Evolutionary conservation across 495 filamentous ascomycete species (phyloP), one percentile per base, ranked within the genome.

Genomic region (Amorphotheca resinae): DNA sequence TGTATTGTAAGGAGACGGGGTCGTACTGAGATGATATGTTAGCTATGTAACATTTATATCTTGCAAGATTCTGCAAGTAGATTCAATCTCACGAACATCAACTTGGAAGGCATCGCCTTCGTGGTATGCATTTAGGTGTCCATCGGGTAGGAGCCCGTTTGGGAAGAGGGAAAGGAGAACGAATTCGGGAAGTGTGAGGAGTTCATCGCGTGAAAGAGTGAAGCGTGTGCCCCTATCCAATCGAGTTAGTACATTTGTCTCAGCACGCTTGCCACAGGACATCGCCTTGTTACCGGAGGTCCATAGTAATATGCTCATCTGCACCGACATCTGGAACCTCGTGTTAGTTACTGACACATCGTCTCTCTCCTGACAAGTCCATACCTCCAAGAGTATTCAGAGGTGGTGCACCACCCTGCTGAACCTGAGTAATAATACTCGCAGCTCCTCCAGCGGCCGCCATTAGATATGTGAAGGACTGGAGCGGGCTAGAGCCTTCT

Each of bases 361-460:
- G 15, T 20, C 42, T 20, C 9, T 9, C 6, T 7, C 26, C 26
- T 7, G 5, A 22, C 31, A 15, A n/a, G 15, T 38, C 39, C 76
- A 49, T 74, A 88, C 88, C 88, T 74, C 84, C 84, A 45, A 95
- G 65, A 42, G 80, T 80, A 60, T 88, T 93, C 42, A 94, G 79
- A 11, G 85, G 82, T 50, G 86, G 84, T 17, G 73, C 72, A 44
- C 82, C 89, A 49, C 82, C 79, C 62, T 95, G 91, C 55, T 91
- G 85, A 42, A 98, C 91, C 67, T 98, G 91, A 63, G 91, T 98
- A 64, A 98, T 88, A 58, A 98, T 93, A 76, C 89, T 95, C 65
- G 89, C 80, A 51, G 87, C 84, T 63, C 87, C 91, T 71, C 87
- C 88, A 63, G 88, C 87, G 58, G 87, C 82, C 64, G 88, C 87